Percentiles rank a stretch among this genome's conserved stretches.
phyloP scores from a whole-genome alignment of 2,329 filamentous ascomycete genomes.

The Cladosporium austrohemisphaericum region DNA sequence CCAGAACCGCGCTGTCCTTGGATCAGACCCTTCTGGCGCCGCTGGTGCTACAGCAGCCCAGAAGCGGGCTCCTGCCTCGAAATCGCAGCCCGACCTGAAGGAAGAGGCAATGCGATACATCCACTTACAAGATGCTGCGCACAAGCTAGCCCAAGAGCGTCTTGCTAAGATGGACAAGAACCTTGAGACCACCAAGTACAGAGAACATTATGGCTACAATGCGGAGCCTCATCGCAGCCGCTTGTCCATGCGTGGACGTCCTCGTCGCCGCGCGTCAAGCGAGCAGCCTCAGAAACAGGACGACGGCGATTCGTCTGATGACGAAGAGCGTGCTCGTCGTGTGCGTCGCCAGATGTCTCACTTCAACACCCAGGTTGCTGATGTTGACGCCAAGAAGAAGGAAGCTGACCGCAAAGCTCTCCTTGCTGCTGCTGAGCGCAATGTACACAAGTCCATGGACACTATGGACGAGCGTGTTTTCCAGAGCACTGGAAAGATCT shows the following conservation, averaged over 20 bases:
- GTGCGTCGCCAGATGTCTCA: constrained; percentile 77
- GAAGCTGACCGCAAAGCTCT: constrained; percentile 70
- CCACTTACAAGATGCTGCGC: constrained; percentile 79
- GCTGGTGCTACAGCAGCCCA: constrained; percentile 29
- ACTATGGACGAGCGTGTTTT: constrained; percentile 80
- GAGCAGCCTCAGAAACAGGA: constrained; percentile 45
- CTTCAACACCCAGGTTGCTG: constrained; percentile 63
- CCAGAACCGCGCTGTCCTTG: constrained; percentile 38
- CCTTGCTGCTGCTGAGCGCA: constrained; percentile 74
- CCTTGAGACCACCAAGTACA: constrained; percentile 57
- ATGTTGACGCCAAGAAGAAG: constrained; percentile 70
- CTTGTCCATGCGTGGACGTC: constrained; percentile 51
- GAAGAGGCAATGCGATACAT: constrained; percentile 50
- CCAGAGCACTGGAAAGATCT: constrained; percentile 69
- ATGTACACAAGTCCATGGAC: constrained; percentile 74
- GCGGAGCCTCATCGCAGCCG: constrained; percentile 45
- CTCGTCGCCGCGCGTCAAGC: constrained; percentile 62
- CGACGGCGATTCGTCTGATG: constrained; percentile 49
- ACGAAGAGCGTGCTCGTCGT: constrained; percentile 65
- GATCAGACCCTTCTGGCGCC: constrained; percentile 21
- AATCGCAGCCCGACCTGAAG: constrained; percentile 47
- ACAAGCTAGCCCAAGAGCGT: constrained; percentile 78
- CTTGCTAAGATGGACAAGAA: constrained; percentile 76
- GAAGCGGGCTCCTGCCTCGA: constrained; percentile 30
- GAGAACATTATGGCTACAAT: constrained; percentile 72